Evolutionary conservation across 805 yeast genomes (phyloP).

Genomic region (Spathaspora hagerdaliae): DNA sequence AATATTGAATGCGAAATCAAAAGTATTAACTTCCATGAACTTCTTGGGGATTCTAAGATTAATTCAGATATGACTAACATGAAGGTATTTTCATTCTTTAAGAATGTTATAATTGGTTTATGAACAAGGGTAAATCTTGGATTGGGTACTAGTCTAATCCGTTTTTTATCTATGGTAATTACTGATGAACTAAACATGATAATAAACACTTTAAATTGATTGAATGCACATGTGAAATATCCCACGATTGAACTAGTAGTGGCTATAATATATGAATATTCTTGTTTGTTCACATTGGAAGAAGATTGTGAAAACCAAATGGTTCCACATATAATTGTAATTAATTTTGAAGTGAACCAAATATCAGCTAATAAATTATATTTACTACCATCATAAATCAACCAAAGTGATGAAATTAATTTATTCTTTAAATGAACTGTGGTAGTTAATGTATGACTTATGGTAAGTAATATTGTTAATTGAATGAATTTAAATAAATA

Average conservation of each 20-base stretch:
- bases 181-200: background rate
- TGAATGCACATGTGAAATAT: background rate
- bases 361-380: background rate
- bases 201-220: background rate
- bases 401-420: too few species aligned
- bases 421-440: too few species aligned
- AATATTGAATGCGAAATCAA: conserved; percentile 4
- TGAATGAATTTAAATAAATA: background rate
- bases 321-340: background rate
- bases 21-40: background rate
- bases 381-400: too few species aligned
- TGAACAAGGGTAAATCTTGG: background rate
- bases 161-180: background rate
- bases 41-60: conserved; percentile 2
- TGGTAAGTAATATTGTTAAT: background rate
- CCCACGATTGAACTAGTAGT: background rate
- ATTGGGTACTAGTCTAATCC: background rate
- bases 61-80: conserved; percentile 4
- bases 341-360: conserved; percentile 3
- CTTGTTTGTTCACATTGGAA: background rate
- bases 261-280: background rate
- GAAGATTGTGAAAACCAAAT: background rate
- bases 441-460: too few species aligned
- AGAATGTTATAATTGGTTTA: background rate
- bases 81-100: conserved; percentile 3